Conservation (phyloP, 73 alveolate species). For the Halteria grandinella region DNA sequence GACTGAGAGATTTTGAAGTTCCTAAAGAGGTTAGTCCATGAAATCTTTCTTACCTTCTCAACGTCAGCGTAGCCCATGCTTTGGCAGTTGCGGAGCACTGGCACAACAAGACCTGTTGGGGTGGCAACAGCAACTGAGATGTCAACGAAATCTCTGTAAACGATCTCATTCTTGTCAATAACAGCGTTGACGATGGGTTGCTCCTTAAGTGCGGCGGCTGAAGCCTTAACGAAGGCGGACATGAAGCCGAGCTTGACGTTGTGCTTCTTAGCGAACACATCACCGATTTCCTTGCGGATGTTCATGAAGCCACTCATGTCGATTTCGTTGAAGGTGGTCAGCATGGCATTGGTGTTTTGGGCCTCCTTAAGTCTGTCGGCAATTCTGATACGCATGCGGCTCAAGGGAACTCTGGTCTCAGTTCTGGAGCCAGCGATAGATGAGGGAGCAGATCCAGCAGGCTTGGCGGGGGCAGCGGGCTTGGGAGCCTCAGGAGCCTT, state of each 20-base stretch:
- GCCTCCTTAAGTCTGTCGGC: slow-evolving; percentile 90
- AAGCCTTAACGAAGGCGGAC: slow-evolving; percentile 88
- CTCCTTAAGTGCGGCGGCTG: slow-evolving; percentile 73
- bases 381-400: slow-evolving; percentile 85
- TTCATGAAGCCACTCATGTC: slow-evolving; percentile 91
- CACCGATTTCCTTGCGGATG: slow-evolving; percentile 80
- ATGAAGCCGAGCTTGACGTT: slow-evolving; percentile 91
- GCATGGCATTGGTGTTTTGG: slow-evolving; percentile 86
- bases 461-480: slow-evolving; percentile 14
- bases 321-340: slow-evolving; percentile 86
- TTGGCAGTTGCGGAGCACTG: slow-evolving; percentile 86
- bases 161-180: slow-evolving; percentile 88
- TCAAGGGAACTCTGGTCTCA: slow-evolving; percentile 86
- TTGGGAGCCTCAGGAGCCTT: too few species aligned
- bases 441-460: too few species aligned
- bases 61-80: slow-evolving; percentile 79
- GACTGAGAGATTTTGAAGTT: slow-evolving; percentile 48
- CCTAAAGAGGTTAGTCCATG: slow-evolving; percentile 17
- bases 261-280: slow-evolving; percentile 85
- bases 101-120: slow-evolving; percentile 95
- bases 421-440: slow-evolving; percentile 73
- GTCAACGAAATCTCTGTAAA: slow-evolving; percentile 89
- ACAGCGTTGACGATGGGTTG: slow-evolving; percentile 87
- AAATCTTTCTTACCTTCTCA: slow-evolving; percentile 65
- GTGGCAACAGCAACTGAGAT: slow-evolving; percentile 93